phyloP scores from a whole-genome alignment of 495 filamentous ascomycete genomes.

The Xylaria curta region DNA sequence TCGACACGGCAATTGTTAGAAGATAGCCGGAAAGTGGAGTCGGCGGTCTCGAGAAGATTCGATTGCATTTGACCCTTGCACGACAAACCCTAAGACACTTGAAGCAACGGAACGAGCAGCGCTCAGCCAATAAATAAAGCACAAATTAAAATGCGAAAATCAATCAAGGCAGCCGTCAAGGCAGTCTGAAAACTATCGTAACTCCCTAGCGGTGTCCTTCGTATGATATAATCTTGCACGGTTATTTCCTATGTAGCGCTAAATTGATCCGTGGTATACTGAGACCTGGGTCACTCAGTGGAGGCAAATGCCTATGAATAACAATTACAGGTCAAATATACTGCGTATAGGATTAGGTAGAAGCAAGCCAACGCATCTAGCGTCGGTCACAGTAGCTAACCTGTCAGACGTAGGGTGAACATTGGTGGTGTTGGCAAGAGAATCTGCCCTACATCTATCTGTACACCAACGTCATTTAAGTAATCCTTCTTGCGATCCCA shows the following conservation, averaged over 20 bases:
- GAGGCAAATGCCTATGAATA: neutral
- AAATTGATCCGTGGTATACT: neutral
- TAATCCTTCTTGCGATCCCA: neutral
- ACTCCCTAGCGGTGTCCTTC: neutral
- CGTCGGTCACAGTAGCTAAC: neutral
- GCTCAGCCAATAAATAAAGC: neutral
- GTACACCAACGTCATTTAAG: neutral
- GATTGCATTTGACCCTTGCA: slow-evolving; percentile 3
- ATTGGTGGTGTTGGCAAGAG: neutral
- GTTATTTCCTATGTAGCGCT: neutral
- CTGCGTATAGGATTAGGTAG: neutral
- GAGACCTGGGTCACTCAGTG: neutral
- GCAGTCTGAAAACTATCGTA: neutral
- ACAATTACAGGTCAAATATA: neutral
- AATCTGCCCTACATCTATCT: no score
- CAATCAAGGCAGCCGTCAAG: neutral
- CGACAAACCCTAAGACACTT: neutral
- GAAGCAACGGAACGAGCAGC: no score
- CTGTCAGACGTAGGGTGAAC: neutral
- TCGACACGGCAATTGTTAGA: neutral
- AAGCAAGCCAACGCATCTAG: neutral
- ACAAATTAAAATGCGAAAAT: neutral
- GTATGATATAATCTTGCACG: neutral
- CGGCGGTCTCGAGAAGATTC: slow-evolving; percentile 17
- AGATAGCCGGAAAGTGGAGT: neutral